Evolutionary conservation across 805 yeast species (phyloP), one percentile per base, ranked within the genome.

Genomic region (Pichia cabralensis): DNA sequence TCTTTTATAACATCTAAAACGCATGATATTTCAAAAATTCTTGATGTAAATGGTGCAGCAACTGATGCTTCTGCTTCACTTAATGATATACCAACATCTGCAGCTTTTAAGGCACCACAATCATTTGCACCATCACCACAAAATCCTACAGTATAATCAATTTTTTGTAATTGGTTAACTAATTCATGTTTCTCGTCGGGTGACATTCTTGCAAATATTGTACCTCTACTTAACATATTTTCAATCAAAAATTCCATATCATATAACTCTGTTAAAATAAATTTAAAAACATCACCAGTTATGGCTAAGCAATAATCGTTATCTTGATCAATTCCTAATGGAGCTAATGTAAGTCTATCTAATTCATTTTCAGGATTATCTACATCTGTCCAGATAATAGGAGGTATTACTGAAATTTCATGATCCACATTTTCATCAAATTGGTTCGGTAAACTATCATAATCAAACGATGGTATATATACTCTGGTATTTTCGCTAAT

Each of bases 91-190:
- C 99, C 99, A 33, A 94, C 95, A 60, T 92, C 95, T 0, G 98
- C 97, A 11, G 96, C 95, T 50, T 89, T 92, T 38, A 92, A 64
- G 0, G 99, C 99, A 46, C 98, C 98, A 60, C 97, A 92, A 53
- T 92, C 99, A 58, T 92, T 92, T 6, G 99, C 99, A 44, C 99
- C 99, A 61, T 92, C 99, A 24, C 99, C 99, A 60, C 97, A 92
- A 57, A 92, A 92, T 3, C 96, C 95, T 31, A 85, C 94, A 0
- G 95, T 84, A 53, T 89, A 89, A 49, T 88, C 96, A 15, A 92
- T 52, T 16, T 65, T 68, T 55, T 86, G 95, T 11, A 92, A 61
- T 52, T 80, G 84, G 48, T 82, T 88, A 23, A 92, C 96, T 31
- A 92, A 64, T 58, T 92, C 98, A 55, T 92, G 96, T 52, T 92